These are phyloP conservation scores for Cercospora brassicicola DNA, from an alignment of 2,329 filamentous ascomycete species.

Conservation along the genomic window DNA sequence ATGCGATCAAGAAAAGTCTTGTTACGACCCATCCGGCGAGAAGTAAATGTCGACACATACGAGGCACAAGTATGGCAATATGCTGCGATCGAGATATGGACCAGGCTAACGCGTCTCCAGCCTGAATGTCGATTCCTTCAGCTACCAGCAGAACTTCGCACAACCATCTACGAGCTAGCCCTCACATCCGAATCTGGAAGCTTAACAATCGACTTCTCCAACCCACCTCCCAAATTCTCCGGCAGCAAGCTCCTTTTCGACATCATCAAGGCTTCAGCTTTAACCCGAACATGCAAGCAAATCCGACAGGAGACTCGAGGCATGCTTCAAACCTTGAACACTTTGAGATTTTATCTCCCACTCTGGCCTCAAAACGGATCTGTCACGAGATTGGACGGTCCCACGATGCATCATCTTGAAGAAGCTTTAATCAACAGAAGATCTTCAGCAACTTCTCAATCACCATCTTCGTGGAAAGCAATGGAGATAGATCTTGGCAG, in stretches of 20 bases:
- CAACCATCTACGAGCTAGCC: neutral
- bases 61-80: neutral
- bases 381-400: neutral
- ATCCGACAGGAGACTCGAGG: neutral
- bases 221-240: neutral
- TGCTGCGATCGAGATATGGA: neutral
- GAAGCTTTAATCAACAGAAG: neutral
- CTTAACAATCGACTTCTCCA: slow-evolving; percentile 3
- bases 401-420: neutral
- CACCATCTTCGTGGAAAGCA: neutral
- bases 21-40: neutral
- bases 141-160: slow-evolving; percentile 2
- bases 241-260: neutral
- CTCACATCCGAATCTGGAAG: neutral
- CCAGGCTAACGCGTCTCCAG: neutral
- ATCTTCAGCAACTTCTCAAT: too few relatives aligned
- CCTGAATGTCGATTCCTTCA: neutral
- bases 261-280: neutral
- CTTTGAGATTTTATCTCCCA: neutral
- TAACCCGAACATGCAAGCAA: slow-evolving; percentile 5
- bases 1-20: neutral
- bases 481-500: neutral
- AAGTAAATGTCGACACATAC: neutral
- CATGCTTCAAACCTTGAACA: neutral
- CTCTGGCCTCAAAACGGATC: neutral